Evolutionary conservation across 345 rosid species (phyloP).

Genomic region (Pistacia atlantica): DNA sequence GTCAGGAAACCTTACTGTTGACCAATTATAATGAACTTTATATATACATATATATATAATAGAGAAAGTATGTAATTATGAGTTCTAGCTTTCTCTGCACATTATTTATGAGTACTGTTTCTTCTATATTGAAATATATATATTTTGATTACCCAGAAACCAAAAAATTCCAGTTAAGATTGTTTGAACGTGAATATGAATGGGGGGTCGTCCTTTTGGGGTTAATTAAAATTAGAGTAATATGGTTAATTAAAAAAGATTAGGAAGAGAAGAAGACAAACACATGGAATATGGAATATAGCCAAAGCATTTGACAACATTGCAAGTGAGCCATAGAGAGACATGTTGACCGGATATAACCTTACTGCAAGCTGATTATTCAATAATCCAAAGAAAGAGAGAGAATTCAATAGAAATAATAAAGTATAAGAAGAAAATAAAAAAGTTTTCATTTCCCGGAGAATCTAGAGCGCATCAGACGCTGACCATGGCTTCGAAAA

Average conservation of each 20-base stretch:
- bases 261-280: conserved; percentile 57
- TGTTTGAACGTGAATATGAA: conserved; percentile 22
- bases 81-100: too few relatives aligned
- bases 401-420: conserved; percentile 35
- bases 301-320: conserved; percentile 52
- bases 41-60: too few relatives aligned
- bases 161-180: conserved; percentile 3
- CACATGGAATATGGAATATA: conserved; percentile 88
- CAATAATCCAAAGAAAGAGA: conserved; percentile 33
- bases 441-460: conserved; percentile 55
- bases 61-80: too few relatives aligned
- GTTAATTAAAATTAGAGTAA: background rate
- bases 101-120: too few relatives aligned
- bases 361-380: conserved; percentile 27
- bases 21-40: too few relatives aligned
- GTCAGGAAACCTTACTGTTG: too few relatives aligned
- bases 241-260: background rate
- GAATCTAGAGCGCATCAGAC: conserved; percentile 99
- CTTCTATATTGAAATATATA: too few relatives aligned
- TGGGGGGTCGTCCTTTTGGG: conserved; percentile 3
- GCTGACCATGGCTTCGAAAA: conserved; percentile 77
- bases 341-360: conserved; percentile 60
- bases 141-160: conserved; percentile 2
- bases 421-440: conserved; percentile 2
- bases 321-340: conserved; percentile 45